These are phyloP conservation scores for Penicillium subrubescens DNA, from an alignment of 495 filamentous ascomycete genomes.

Conservation along the genomic window DNA sequence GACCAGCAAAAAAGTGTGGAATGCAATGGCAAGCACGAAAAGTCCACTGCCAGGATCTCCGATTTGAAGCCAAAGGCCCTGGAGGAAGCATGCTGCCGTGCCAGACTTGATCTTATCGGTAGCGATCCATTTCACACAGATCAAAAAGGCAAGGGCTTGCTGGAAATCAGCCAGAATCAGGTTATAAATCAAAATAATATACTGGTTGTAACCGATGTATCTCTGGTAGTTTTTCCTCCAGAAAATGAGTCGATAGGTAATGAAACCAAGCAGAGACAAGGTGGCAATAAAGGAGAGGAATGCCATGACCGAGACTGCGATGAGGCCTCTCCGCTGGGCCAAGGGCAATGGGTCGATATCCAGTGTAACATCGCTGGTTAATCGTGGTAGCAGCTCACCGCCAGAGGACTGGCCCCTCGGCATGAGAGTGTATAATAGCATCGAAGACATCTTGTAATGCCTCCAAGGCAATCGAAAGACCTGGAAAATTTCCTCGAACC, in stretches of 20 bases:
- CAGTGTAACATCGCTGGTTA: slow-evolving; percentile 13
- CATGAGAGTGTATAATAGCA: slow-evolving; percentile 26
- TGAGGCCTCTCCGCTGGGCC: slow-evolving; percentile 52
- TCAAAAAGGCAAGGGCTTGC: slow-evolving; percentile 66
- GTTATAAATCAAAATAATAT: slow-evolving; percentile 72
- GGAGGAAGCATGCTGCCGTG: slow-evolving; percentile 62
- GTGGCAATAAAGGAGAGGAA: slow-evolving; percentile 62
- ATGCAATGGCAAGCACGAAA: slow-evolving; percentile 69
- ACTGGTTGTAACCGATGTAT: slow-evolving; percentile 66
- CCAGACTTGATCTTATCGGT: slow-evolving; percentile 58
- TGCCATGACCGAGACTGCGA: slow-evolving; percentile 58
- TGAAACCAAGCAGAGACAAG: slow-evolving; percentile 51
- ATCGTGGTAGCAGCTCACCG: slow-evolving; percentile 26
- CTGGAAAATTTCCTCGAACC: neutral
- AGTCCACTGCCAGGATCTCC: slow-evolving; percentile 71
- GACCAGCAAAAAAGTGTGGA: slow-evolving; percentile 69
- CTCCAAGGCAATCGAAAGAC: neutral
- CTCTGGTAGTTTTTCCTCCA: slow-evolving; percentile 53
- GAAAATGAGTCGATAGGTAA: slow-evolving; percentile 59
- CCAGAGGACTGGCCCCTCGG: slow-evolving; percentile 13
- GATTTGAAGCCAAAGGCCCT: slow-evolving; percentile 71
- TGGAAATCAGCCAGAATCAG: slow-evolving; percentile 74
- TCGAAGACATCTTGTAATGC: slow-evolving; percentile 27
- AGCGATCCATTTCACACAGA: slow-evolving; percentile 63
- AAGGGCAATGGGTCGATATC: slow-evolving; percentile 51